phyloP scores from a whole-genome alignment of 805 yeast species.

The Scheffersomyces spartinae region DNA sequence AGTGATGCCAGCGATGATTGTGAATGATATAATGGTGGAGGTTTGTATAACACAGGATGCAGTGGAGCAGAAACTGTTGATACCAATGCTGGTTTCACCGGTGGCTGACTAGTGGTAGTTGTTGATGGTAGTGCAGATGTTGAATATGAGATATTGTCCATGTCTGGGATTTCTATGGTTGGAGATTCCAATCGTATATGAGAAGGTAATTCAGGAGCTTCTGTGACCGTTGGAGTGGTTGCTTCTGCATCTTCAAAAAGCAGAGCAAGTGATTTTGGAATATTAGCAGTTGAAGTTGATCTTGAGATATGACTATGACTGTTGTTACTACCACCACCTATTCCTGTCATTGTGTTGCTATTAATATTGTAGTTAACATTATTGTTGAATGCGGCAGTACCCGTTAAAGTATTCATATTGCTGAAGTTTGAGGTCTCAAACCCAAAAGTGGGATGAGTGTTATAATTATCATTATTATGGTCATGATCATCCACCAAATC shows the following conservation, averaged over 20 bases:
- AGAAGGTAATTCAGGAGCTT: slow-evolving; percentile 6
- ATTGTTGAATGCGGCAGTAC: not conserved
- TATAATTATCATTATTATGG: slow-evolving; percentile 9
- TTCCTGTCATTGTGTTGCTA: no score
- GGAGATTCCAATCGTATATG: slow-evolving; percentile 39
- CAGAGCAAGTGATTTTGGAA: slow-evolving; percentile 53
- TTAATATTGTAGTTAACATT: not conserved
- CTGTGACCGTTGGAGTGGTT: no score
- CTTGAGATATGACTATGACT: no score
- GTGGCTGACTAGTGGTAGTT: slow-evolving; percentile 1
- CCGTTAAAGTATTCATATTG: no score
- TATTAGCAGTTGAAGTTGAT: no score
- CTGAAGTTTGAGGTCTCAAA: slow-evolving; percentile 6
- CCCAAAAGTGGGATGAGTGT: slow-evolving; percentile 5
- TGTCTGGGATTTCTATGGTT: slow-evolving; percentile 59
- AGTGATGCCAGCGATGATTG: slow-evolving; percentile 31
- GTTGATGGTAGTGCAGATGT: slow-evolving; percentile 1
- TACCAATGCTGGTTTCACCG: slow-evolving; percentile 1
- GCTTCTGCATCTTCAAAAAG: slow-evolving; percentile 45
- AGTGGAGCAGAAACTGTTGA: slow-evolving; percentile 1
- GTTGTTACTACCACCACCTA: slow-evolving; percentile 9
- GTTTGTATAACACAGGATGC: slow-evolving; percentile 23
- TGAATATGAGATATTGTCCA: slow-evolving; percentile 22
- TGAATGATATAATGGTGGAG: slow-evolving; percentile 30
- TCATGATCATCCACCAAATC: slow-evolving; percentile 24